Conservation (phyloP, 345 rosid species). For the Linum lewisii region DNA sequence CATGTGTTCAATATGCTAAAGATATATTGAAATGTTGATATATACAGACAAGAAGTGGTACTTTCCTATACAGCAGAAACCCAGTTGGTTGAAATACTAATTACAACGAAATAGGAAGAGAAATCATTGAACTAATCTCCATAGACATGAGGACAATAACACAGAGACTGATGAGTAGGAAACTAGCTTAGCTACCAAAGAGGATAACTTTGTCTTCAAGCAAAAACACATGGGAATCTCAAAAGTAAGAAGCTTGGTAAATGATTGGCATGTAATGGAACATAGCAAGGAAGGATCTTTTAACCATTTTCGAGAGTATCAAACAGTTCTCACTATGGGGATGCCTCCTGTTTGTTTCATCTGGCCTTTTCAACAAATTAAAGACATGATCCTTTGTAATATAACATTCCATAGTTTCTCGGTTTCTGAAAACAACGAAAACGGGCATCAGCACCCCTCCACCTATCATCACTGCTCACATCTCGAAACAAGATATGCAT, state of each 20-base stretch:
- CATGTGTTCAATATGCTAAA: background rate
- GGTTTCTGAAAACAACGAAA: background rate
- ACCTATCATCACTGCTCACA: too few species aligned
- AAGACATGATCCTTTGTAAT: background rate
- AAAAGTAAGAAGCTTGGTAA: background rate
- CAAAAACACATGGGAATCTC: background rate
- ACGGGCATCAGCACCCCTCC: background rate
- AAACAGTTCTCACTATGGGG: too few species aligned
- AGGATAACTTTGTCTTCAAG: background rate
- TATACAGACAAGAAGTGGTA: background rate
- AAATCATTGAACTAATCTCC: background rate
- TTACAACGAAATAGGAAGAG: background rate
- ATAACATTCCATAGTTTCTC: background rate
- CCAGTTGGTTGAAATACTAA: background rate
- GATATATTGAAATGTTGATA: background rate
- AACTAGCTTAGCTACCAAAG: too few species aligned
- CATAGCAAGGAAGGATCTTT: background rate
- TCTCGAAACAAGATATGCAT: background rate
- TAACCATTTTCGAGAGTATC: too few species aligned
- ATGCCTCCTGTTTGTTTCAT: background rate
- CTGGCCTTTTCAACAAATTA: background rate
- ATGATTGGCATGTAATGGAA: too few species aligned
- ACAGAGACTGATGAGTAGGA: background rate
- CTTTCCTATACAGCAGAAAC: background rate
- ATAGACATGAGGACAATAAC: background rate